Evolutionary conservation across 2,329 filamentous ascomycete genomes (phyloP).

Genomic region (Ceratocystis colombiana): DNA sequence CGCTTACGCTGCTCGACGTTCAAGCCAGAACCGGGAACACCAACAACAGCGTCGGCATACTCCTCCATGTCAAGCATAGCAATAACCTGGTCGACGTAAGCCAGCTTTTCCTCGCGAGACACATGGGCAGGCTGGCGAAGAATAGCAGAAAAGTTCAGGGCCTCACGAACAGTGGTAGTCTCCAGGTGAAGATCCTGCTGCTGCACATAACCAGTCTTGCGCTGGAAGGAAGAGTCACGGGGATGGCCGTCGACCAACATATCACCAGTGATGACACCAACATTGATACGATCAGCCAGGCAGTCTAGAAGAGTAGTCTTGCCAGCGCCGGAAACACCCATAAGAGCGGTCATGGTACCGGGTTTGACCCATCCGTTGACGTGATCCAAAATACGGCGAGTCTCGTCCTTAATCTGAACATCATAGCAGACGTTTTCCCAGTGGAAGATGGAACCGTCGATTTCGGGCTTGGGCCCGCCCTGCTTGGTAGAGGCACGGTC

Average conservation of each 20-base stretch:
- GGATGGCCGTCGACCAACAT: slow-evolving; percentile 59
- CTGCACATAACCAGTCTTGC: slow-evolving; percentile 85
- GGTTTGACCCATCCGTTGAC: slow-evolving; percentile 93
- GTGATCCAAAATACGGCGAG: slow-evolving; percentile 66
- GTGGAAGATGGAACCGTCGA: slow-evolving; percentile 59
- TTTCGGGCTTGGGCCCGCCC: slow-evolving; percentile 32
- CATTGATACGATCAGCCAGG: slow-evolving; percentile 72
- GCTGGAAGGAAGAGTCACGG: slow-evolving; percentile 74
- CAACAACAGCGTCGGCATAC: slow-evolving; percentile 82
- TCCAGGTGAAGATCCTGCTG: slow-evolving; percentile 84
- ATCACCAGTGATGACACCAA: slow-evolving; percentile 79
- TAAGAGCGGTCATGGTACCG: slow-evolving; percentile 77
- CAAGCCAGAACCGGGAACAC: slow-evolving; percentile 77
- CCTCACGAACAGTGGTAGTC: slow-evolving; percentile 79
- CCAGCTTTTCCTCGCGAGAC: slow-evolving; percentile 66
- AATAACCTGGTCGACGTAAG: slow-evolving; percentile 84
- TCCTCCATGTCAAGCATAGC: slow-evolving; percentile 81
- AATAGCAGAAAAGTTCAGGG: slow-evolving; percentile 73
- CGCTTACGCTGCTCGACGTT: slow-evolving; percentile 63
- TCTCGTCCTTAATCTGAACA: slow-evolving; percentile 66
- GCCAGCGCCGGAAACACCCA: slow-evolving; percentile 87
- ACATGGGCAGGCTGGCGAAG: slow-evolving; percentile 71
- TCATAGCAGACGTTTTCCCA: slow-evolving; percentile 75
- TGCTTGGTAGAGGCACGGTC: slow-evolving; percentile 31
- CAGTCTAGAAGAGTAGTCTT: slow-evolving; percentile 87